Evolutionary conservation across 2,329 filamentous ascomycete genomes (phyloP).

Genomic region (Sarocladium oryzae): DNA sequence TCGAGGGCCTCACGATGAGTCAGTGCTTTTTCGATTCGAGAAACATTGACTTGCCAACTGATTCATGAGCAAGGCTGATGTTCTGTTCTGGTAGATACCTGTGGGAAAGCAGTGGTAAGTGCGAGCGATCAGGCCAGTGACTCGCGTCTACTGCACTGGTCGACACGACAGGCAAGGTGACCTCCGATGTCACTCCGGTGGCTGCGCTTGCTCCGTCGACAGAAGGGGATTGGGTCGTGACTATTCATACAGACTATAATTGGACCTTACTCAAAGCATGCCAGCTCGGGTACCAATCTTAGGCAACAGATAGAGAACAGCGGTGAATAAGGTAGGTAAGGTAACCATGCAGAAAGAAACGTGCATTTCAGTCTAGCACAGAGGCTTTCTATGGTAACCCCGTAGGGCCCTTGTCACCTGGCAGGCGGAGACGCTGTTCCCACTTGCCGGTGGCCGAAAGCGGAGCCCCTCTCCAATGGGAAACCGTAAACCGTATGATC

Average conservation of each 20-base stretch:
- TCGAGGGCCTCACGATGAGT: no score
- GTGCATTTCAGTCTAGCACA: background rate
- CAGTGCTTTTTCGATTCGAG: no score
- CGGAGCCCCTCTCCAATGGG: background rate
- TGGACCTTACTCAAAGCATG: background rate
- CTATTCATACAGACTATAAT: background rate
- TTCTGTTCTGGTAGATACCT: no score
- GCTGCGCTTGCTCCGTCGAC: background rate
- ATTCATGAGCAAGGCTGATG: no score
- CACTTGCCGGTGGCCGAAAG: conserved; percentile 7
- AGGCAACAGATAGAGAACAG: background rate
- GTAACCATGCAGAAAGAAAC: background rate
- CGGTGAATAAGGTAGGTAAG: conserved; percentile 7
- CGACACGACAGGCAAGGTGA: no score
- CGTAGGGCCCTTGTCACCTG: background rate
- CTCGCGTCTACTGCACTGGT: no score
- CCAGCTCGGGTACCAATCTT: background rate
- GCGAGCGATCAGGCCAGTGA: no score
- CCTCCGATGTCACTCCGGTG: conserved; percentile 1
- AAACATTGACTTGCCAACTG: no score
- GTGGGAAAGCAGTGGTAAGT: no score
- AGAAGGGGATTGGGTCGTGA: background rate
- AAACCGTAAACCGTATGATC: background rate
- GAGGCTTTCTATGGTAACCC: no score
- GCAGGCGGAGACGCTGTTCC: background rate